A percentile compares a stretch with the other conserved stretches of the same genome.
Evolutionary conservation across 1,139 yeast species (phyloP).

Genomic region (Sugiyamaella xylanicola): DNA sequence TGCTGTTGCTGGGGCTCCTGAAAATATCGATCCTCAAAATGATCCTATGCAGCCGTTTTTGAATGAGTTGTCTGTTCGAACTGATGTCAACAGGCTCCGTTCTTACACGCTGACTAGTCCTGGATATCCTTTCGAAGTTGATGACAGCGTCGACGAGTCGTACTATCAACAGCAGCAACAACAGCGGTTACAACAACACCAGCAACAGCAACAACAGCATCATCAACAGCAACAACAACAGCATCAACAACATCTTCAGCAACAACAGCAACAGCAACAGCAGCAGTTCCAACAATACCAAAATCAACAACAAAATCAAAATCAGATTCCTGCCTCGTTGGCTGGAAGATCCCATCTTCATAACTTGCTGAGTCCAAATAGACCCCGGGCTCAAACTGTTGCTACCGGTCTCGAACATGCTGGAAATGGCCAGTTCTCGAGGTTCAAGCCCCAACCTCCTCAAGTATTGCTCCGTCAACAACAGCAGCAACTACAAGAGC

Average conservation of each 20-base stretch:
- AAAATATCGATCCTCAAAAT: slow-evolving; percentile 8
- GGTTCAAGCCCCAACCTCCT: slow-evolving; percentile 21
- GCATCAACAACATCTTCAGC: slow-evolving; percentile 27
- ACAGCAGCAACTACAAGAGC: slow-evolving; percentile 25
- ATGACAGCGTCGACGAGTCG: slow-evolving; percentile 15
- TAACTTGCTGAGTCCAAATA: slow-evolving; percentile 12
- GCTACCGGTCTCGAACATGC: slow-evolving; percentile 25
- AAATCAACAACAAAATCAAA: slow-evolving; percentile 26
- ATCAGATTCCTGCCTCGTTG: slow-evolving; percentile 1
- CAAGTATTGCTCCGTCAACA: slow-evolving; percentile 24
- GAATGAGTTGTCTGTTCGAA: slow-evolving; percentile 39
- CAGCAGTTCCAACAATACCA: slow-evolving; percentile 27
- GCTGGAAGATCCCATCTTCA: slow-evolving; percentile 16
- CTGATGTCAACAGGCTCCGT: slow-evolving; percentile 44
- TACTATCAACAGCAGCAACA: slow-evolving; percentile 16
- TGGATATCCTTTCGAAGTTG: slow-evolving; percentile 31
- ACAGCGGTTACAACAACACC: slow-evolving; percentile 16
- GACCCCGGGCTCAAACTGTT: slow-evolving; percentile 36
- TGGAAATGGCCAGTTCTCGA: slow-evolving; percentile 15
- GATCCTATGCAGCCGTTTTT: slow-evolving; percentile 43
- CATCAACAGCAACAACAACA: slow-evolving; percentile 27
- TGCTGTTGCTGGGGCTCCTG: slow-evolving; percentile 11
- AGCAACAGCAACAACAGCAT: slow-evolving; percentile 20
- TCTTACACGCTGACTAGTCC: slow-evolving; percentile 44
- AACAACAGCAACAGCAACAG: slow-evolving; percentile 21